Base-by-base conservation (phyloP, 1,139 yeast genomes). In the Pichia sp. region DNA sequence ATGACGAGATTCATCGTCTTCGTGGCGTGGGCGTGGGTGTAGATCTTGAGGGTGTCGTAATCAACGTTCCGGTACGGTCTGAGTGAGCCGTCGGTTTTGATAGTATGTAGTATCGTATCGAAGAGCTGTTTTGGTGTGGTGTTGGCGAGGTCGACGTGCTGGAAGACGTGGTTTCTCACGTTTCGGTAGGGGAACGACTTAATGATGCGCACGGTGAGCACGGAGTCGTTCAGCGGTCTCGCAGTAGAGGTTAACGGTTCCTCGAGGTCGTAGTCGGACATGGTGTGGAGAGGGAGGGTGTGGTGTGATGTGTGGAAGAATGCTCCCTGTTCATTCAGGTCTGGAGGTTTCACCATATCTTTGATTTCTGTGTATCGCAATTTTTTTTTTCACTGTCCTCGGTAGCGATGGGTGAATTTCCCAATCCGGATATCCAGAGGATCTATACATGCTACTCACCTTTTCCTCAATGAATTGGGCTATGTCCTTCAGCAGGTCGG, bases 111-210 rank as follows among this genome's bases (percentile, higher is more conserved):
- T 12, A 82, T 68, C 46, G 61, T 16, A n/a, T 76, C 78, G 40
- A 85, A 74, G 30, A 93, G 71, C 60, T 82, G 80, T 47, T 71
- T 71, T 0, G 91, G 87, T 0, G 91, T 88, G 52, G 85, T 83
- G 19, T 71, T 72, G 53, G 83, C 79, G 62, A 95, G 78, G 68
- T 93, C 87, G 47, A 91, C 77, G 60, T 86, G 79, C 46, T 78
- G 81, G 51, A 90, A 71, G 9, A 95, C 80, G 58, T 86, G 75
- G 66, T 90, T 91, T 67, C 85, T 87, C 54, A 91, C 91, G 59
- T 93, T 90, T 67, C 99, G 76, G 71, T 89, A 91, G 18, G 95
- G 95, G 66, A 93, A 93, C 0, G 97, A 89, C 66, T 91, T 91
- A 65, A 93, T 80, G 28, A 93, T 80, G 50, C 99, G 79, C 10